Percentiles rank a stretch among this genome's conserved stretches.
Conservation (phyloP, 2,329 filamentous ascomycete species). For the Xylaria sp. region DNA sequence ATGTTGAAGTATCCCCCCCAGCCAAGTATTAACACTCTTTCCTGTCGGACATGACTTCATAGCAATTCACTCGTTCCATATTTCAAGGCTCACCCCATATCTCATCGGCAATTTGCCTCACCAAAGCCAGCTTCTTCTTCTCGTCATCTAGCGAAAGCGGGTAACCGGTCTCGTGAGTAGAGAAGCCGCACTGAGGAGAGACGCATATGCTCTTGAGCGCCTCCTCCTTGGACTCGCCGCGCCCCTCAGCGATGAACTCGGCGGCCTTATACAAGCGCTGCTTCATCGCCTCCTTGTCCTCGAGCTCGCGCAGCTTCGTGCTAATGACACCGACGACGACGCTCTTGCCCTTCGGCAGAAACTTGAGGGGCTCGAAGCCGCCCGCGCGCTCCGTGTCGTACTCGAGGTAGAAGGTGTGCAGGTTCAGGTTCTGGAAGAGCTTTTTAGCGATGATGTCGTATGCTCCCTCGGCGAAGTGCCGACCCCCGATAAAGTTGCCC, state of each 20-base stretch:
- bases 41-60: not conserved
- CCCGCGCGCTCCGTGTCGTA: conserved; percentile 73
- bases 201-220: conserved; percentile 74
- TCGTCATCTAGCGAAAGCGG: conserved; percentile 74
- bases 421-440: conserved; percentile 70
- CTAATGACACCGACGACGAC: conserved; percentile 73
- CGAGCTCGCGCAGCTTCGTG: conserved; percentile 69
- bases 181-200: conserved; percentile 79
- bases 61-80: not conserved
- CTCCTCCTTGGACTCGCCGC: conserved; percentile 70
- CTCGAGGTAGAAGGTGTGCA: conserved; percentile 75
- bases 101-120: conserved; percentile 76
- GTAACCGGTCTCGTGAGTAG: conserved; percentile 79
- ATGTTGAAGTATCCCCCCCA: conserved; percentile 40
- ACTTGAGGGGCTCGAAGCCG: conserved; percentile 71
- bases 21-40: not conserved
- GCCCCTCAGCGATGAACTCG: conserved; percentile 75
- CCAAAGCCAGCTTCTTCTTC: conserved; percentile 76
- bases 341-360: conserved; percentile 68
- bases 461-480: conserved; percentile 73
- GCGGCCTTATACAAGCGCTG: conserved; percentile 68
- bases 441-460: conserved; percentile 75
- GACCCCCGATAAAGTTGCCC: conserved; percentile 72
- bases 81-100: conserved; percentile 67
- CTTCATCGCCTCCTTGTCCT: conserved; percentile 73